Evolutionary conservation across 257 asterid species (phyloP), one percentile per base, ranked within the genome.

Genomic region (Eucommia ulmoides): DNA sequence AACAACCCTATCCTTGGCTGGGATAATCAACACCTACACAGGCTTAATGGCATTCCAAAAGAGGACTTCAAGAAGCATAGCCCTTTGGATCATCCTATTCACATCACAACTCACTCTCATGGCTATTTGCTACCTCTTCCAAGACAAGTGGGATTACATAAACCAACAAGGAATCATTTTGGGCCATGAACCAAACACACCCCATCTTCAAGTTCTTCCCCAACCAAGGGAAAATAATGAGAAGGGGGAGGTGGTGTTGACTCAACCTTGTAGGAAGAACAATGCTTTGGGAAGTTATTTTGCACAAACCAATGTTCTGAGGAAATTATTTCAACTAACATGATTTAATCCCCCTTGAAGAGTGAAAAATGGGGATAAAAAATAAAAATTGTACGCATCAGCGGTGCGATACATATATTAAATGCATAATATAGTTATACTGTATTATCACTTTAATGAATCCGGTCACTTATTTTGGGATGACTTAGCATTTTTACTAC

Each of bases 81-180:
- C 55, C 8, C 76, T 79, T 53, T 84, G 83, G 88, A 66, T 75
- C 20, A 49, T 74, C 49, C 54, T 84, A 51, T 84, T 81, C 74
- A 77, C 95, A 51, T 75, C 84, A 46, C 94, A 88, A 49, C 67
- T 88, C 4, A 73, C 76, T 49, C 67, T 84, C 65, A 88, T 84
- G 97, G 64, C 70, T 3, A 45, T 88, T 33, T 63, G 79, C 50
- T 88, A 79, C 56, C 87, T 88, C 49, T 67, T 81, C 23, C 97
- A 81, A 77, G 95, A 84, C 58, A 84, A 84, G 60, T 88, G 94
- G 97, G 81, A 84, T 33, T 79, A 88, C 52, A 68, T 84, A 1
- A 69, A 66, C 47, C 72, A 63, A 58, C 94, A 88, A 75, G 85
- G 88, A 35, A 23, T 52, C 29, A 20, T 19, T 23, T n/a, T 53